Base-by-base conservation (phyloP, 495 filamentous ascomycete species). In the Tuber borchii region DNA sequence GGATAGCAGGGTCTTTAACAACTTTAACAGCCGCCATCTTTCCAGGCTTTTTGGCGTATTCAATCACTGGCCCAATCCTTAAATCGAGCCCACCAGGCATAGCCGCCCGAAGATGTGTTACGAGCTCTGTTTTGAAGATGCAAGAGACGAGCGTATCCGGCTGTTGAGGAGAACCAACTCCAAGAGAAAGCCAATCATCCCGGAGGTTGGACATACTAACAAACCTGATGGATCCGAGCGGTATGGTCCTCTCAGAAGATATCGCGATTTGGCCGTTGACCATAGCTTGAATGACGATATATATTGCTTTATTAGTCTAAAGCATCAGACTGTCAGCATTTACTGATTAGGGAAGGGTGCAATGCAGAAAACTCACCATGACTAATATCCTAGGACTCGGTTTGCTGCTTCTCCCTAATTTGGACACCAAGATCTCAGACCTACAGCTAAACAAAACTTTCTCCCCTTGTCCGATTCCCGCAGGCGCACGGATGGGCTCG, bases 41-140 rank as follows among this genome's bases (percentile, higher is more conserved):
- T 46, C 93, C 93, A 5, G 96, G 96, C 86, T 99, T 99, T 88
- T 98, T 99, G 81, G 94, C 93, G 84, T 95, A 99, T 83, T 97
- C 93, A 82, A 99, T 94, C 2, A 88, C 88, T 44, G 94, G 90
- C 22, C 86, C 89, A 75, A 99, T 92, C 86, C 92, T 93, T 74
- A 99, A 83, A 82, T 92, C 92, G 81, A 95, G 86, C 14, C 91
- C 89, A 17, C 91, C 94, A 0, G 91, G 92, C 83, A 93, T 90
- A 51, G 87, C 89, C 65, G 86, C 88, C 82, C 89, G 88, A 80
- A 99, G 89, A 71, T 97, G 94, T 12, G 94, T 97, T 83, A 97
- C 95, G 80, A 99, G 91, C 81, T 99, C 96, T 0, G 95, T 98
- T 86, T 99, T 99, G 83, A 99, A 90, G 43, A 97, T 85, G 82